phyloP scores from a whole-genome alignment of 192 early-diverging fungal genomes.

The Coemansia sp. region DNA sequence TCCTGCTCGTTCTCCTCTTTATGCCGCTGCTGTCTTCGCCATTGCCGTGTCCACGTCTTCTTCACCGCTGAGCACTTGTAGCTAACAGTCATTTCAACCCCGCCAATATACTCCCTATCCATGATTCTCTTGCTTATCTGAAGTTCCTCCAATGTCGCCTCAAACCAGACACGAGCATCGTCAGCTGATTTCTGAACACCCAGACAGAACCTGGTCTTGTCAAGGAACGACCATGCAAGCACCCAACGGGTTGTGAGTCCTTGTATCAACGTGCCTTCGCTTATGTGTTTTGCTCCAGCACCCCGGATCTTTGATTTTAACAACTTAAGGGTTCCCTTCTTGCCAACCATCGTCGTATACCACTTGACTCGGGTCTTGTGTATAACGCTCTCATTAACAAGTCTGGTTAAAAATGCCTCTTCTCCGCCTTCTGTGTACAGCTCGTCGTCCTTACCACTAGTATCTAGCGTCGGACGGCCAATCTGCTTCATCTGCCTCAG shows the following conservation, averaged over 20 bases:
- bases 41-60: conserved; percentile 35
- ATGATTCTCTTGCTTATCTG: not conserved
- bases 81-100: not conserved
- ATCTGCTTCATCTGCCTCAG: conserved; percentile 55
- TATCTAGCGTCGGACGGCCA: conserved; percentile 39
- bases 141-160: conserved; percentile 3
- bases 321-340: conserved; percentile 53
- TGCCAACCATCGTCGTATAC: conserved; percentile 82
- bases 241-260: conserved; percentile 44
- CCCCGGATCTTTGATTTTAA: conserved; percentile 12
- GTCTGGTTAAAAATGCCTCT: conserved; percentile 62
- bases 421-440: conserved; percentile 85
- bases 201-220: conserved; percentile 16
- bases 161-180: conserved; percentile 14
- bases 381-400: conserved; percentile 69
- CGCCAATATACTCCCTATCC: not conserved
- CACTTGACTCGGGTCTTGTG: conserved; percentile 58
- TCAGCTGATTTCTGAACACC: not conserved
- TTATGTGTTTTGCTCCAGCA: conserved; percentile 12
- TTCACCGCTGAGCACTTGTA: conserved; percentile 12
- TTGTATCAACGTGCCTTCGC: conserved; percentile 23
- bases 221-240: conserved; percentile 44
- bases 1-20: not conserved
- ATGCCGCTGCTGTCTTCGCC: conserved; percentile 18
- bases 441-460: conserved; percentile 65